A percentile compares a stretch with the other conserved stretches of the same genome.
Conservation (phyloP, 2,329 filamentous ascomycete genomes). For the Drechmeria coniospora region DNA sequence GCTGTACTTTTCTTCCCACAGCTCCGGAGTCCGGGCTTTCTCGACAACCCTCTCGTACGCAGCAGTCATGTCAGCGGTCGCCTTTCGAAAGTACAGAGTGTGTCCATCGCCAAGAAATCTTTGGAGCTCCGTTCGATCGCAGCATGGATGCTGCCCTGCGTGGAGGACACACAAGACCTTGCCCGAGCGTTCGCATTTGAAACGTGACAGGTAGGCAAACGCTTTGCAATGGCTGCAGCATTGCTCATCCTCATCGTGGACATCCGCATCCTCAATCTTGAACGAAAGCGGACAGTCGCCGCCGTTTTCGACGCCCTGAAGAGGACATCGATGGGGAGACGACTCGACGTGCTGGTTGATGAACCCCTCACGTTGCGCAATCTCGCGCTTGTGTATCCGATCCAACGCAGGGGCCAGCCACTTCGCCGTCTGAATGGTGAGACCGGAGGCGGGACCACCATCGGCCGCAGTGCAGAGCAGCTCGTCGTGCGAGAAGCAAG, state of each 20-base stretch:
- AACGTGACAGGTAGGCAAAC: slow-evolving; percentile 81
- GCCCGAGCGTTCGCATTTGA: slow-evolving; percentile 66
- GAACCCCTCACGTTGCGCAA: slow-evolving; percentile 52
- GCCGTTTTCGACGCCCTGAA: slow-evolving; percentile 23
- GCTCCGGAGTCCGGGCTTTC: slow-evolving; percentile 70
- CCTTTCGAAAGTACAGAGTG: slow-evolving; percentile 60
- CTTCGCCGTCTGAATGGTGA: slow-evolving; percentile 77
- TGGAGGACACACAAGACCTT: slow-evolving; percentile 75
- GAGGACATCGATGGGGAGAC: slow-evolving; percentile 35
- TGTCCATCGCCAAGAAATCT: slow-evolving; percentile 59
- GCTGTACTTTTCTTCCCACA: slow-evolving; percentile 83
- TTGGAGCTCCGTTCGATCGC: slow-evolving; percentile 49
- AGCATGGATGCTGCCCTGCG: slow-evolving; percentile 68
- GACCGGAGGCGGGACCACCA: slow-evolving; percentile 46
- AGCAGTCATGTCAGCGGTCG: slow-evolving; percentile 51
- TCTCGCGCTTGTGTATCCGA: slow-evolving; percentile 61
- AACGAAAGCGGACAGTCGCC: slow-evolving; percentile 44
- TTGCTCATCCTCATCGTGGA: slow-evolving; percentile 83
- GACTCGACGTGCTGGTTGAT: slow-evolving; percentile 45
- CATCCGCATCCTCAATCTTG: slow-evolving; percentile 54
- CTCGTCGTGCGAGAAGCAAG: slow-evolving; percentile 96
- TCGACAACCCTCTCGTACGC: slow-evolving; percentile 67
- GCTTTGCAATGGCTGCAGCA: slow-evolving; percentile 89
- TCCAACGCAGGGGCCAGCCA: slow-evolving; percentile 85
- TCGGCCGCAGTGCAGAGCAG: slow-evolving; percentile 80